Evolutionary conservation across 257 asterid species (phyloP).

Genomic region (Lavandula angustifolia): DNA sequence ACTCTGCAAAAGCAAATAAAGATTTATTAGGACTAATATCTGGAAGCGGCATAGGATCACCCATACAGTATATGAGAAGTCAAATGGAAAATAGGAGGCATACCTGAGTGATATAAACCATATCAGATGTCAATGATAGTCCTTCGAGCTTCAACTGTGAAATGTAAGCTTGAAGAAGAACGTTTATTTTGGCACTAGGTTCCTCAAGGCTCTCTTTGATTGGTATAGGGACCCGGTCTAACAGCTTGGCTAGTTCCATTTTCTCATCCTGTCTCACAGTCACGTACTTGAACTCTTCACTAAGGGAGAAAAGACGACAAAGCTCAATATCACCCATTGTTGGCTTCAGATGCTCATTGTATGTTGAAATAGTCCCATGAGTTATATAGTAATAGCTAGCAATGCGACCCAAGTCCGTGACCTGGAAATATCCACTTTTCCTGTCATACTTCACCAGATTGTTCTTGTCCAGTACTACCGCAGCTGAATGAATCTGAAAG

Average conservation of each 20-base stretch:
- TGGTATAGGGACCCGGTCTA: conserved; percentile 63
- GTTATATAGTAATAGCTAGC: conserved; percentile 63
- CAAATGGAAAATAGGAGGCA: conserved; percentile 20
- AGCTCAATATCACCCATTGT: conserved; percentile 73
- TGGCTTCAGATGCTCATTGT: conserved; percentile 63
- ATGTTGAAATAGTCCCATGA: conserved; percentile 56
- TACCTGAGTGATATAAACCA: conserved; percentile 65
- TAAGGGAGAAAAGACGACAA: conserved; percentile 62
- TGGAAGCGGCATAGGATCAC: not conserved
- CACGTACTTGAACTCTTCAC: conserved; percentile 63
- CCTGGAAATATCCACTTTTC: conserved; percentile 69
- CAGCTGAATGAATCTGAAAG: conserved; percentile 64
- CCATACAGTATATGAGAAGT: not conserved
- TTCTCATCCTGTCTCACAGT: conserved; percentile 65
- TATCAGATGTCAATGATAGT: conserved; percentile 59
- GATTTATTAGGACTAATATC: not conserved
- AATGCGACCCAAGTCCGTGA: conserved; percentile 64
- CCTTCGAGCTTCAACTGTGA: conserved; percentile 71
- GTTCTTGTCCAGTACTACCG: conserved; percentile 51
- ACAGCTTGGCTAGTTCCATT: conserved; percentile 62
- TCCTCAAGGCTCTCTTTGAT: conserved; percentile 62
- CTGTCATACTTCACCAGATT: conserved; percentile 63
- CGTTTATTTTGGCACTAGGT: conserved; percentile 65
- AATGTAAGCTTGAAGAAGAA: conserved; percentile 62
- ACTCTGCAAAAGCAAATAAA: conserved; percentile 42